Conservation (phyloP, 768 basidiomycete species). For the Pholiota conissans region DNA sequence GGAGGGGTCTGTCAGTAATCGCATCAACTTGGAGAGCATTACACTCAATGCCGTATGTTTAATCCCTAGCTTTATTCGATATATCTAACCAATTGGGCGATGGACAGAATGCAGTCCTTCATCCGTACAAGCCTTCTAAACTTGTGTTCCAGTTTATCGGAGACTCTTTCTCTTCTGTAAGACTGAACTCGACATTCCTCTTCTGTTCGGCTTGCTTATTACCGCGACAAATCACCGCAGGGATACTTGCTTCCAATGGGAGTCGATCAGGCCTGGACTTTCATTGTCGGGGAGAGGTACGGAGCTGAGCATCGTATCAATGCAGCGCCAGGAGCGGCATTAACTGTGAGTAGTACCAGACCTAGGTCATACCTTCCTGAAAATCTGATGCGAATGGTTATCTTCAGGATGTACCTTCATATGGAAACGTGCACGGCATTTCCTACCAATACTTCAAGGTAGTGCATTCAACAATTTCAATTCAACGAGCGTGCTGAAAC, state of each 20-base stretch:
- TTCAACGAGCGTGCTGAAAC: background rate
- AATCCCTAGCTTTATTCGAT: background rate
- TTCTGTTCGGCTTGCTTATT: background rate
- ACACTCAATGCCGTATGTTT: slow-evolving; percentile 39
- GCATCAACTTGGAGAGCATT: slow-evolving; percentile 50
- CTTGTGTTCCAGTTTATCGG: slow-evolving; percentile 57
- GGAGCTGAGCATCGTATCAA: slow-evolving; percentile 51
- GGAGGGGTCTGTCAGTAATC: slow-evolving; percentile 59
- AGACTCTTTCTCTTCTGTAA: slow-evolving; percentile 54
- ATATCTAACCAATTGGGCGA: background rate
- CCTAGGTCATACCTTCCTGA: background rate
- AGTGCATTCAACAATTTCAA: slow-evolving; percentile 2
- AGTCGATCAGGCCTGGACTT: slow-evolving; percentile 58
- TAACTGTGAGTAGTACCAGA: slow-evolving; percentile 31
- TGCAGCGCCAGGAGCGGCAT: slow-evolving; percentile 54
- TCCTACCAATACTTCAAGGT: slow-evolving; percentile 52
- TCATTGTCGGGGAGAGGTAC: slow-evolving; percentile 48
- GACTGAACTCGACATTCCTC: slow-evolving; percentile 8
- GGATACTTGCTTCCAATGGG: slow-evolving; percentile 54
- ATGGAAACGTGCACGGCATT: slow-evolving; percentile 51
- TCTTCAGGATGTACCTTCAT: slow-evolving; percentile 49
- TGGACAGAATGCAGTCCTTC: slow-evolving; percentile 42
- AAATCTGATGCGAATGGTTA: background rate
- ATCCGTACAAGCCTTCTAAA: slow-evolving; percentile 44
- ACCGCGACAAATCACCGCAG: slow-evolving; percentile 24